Base-by-base conservation (phyloP, 1,139 yeast species). In the Pichia sp. region DNA sequence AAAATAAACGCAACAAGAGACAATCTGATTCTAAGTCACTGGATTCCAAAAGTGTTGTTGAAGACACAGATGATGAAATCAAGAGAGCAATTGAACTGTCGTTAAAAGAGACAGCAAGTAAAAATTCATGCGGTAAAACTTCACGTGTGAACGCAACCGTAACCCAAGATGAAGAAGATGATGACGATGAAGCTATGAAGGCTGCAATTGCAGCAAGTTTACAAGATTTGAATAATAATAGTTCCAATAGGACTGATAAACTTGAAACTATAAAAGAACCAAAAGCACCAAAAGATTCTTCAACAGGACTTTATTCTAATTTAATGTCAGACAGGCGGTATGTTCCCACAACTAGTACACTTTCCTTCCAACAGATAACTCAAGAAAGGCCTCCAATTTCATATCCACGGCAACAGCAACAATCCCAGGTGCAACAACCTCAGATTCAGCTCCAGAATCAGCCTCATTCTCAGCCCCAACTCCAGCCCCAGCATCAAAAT, bases 171-270 rank as follows among this genome's bases (percentile, higher is more conserved):
- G 87, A 83, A 7, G 89, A 36, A 6, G 88, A 83, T 2, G 95
- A 86, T 8, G 89, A 87, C 33, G 98, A 93, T 62, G 95, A 86
- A 40, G 97, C 90, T 46, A 79, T 93, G 83, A 87, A 84, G 67
- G 96, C 95, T 1, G 99, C 98, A 0, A 91, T 93, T 58, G 96
- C 88, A n/a, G 97, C 96, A 1, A 88, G 96, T 70, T 76, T 93
- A 60, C 77, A 79, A 56, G 97, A 90, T 58, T 78, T 86, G 68
- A 81, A 85, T 61, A 72, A 67, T 65, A 29, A 12, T 4, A 17
- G n/a, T 43, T 17, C 6, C 2, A 48, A 27, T n/a, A 8, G 20
- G n/a, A 14, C 10, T 16, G 9, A 4, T 17, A n/a, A 41, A 2
- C 9, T 40, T 1, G 46, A 50, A 4, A 4, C 44, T 5, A 31